Evolutionary conservation across 2,329 filamentous ascomycete species (phyloP), one percentile per base, ranked within the genome.

Genomic region (Aspergillus sp.): DNA sequence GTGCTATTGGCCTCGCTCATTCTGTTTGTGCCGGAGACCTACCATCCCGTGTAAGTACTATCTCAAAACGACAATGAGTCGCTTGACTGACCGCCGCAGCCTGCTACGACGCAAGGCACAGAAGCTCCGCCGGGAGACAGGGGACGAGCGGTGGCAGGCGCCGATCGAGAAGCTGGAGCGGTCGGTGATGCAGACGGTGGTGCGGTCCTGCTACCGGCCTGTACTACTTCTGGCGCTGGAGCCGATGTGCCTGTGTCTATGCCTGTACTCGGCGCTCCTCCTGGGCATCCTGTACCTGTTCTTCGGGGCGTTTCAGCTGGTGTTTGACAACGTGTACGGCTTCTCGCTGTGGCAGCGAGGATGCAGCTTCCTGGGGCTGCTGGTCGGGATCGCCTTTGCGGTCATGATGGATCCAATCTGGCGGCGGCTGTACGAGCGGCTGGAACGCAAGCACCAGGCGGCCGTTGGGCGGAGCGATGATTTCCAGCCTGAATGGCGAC

Each of bases 211-310:
- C 55, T 70, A 76, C 42, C 60, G 74, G 19, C 85, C 85, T 4
- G 82, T 91, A 53, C 75, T 91, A 58, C 72, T 95, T 4, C 70
- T 95, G 34, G 58, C 80, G 30, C 72, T 83, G 33, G 86, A 93
- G 64, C 84, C 83, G 43, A 95, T 94, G 85, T 83, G 80, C 38
- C 66, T 91, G 36, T 77, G 78, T 44, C 75, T 95, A 15, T 91
- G 86, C 58, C 61, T 91, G 14, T 82, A 88, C 47, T 84, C 83
- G 1, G 85, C 86, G 24, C 75, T 95, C 33, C 66, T 94, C n/a
- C 68, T 94, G 5, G 88, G 86, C 4, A 81, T 93, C 27, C 64
- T 94, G 2, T 94, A 94, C 53, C 74, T 94, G 24, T 93, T 93
- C 66, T 93, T 93, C 55, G 86, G 86, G 13, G 86, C 86, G 0